A percentile compares a stretch with the other conserved stretches of the same genome.
These are phyloP conservation scores for Auriculariales sp. DNA, from an alignment of 768 basidiomycete genomes.

Conservation along the genomic window DNA sequence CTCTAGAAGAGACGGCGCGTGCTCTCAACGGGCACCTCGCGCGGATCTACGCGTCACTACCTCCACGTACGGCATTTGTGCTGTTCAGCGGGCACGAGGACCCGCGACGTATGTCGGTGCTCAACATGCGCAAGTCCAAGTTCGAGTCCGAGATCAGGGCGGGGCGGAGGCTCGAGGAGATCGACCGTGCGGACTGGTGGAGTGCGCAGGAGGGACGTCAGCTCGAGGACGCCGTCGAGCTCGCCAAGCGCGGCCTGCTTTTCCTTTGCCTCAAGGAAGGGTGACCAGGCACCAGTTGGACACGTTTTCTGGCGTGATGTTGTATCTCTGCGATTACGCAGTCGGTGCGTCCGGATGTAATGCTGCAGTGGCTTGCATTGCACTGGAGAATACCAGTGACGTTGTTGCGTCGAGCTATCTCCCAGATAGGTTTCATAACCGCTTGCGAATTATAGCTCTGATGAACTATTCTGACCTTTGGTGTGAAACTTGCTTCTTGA, in stretches of 20 bases:
- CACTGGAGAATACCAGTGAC: too few species aligned
- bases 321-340: too few species aligned
- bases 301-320: too few species aligned
- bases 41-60: slow-evolving; percentile 51
- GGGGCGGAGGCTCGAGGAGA: slow-evolving; percentile 20
- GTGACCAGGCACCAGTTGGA: not conserved
- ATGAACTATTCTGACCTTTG: too few species aligned
- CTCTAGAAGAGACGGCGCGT: slow-evolving; percentile 20
- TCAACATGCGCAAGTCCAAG: slow-evolving; percentile 52
- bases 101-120: slow-evolving; percentile 60
- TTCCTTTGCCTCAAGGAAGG: slow-evolving; percentile 41
- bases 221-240: slow-evolving; percentile 66
- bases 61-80: slow-evolving; percentile 66
- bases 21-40: slow-evolving; percentile 47
- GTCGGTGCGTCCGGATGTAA: too few species aligned
- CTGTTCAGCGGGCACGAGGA: slow-evolving; percentile 84
- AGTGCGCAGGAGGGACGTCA: slow-evolving; percentile 59
- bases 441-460: too few species aligned
- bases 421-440: too few species aligned
- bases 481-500: too few species aligned
- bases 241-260: slow-evolving; percentile 67
- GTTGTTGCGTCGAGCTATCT: too few species aligned
- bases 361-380: not conserved
- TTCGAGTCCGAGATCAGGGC: slow-evolving; percentile 55
- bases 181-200: slow-evolving; percentile 51